Evolutionary conservation across 163 green algal genomes (phyloP), one percentile per base, ranked within the genome.

Genomic region (Scenedesmus sp.): DNA sequence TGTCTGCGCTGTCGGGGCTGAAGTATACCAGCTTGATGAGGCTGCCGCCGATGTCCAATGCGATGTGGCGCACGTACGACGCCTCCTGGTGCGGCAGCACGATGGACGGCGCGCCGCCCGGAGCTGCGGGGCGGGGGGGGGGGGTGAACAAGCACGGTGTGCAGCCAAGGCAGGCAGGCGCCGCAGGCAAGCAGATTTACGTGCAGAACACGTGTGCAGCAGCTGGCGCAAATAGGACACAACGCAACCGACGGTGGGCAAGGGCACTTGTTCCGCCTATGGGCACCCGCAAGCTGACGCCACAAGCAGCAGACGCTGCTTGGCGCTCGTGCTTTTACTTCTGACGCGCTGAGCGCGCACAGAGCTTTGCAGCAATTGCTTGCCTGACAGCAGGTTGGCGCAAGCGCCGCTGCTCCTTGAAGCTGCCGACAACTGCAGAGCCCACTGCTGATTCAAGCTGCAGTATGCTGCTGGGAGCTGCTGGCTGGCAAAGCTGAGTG

Each of bases 1-100:
- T 49, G 49, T 87, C 56, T 70, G 61, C 33, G 22, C 72, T 72
- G 87, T 97, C 95, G 49, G 93, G 96, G 0, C 95, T 97, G 93
- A 99, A 99, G 93, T 99, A 99, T 0, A 99, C 95, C 2, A 99
- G 93, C 92, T 99, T 99, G 82, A 99, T 98, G 5, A 99, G 95
- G 0, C 96, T 98, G 30, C 98, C 98, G 12, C 98, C 98, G 76
- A 99, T 99, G 95, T 99, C 98, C 15, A 99, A 76, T 0, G 98
- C 97, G 81, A 99, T 99, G 80, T 99, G 98, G 24, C 90, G 94
- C 10, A 99, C 95, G 90, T 97, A 98, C n/a, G 96, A 94, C 13
- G 95, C 94, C 42, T 96, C 95, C 91, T 99, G 97, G 86, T 99
- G 96, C 3, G 97, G 97, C 53, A 99, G 93, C 42, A 97, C 91